Evolutionary conservation across 352 stramenopile species (phyloP).

Genomic region (Elongisporangium undulatum): DNA sequence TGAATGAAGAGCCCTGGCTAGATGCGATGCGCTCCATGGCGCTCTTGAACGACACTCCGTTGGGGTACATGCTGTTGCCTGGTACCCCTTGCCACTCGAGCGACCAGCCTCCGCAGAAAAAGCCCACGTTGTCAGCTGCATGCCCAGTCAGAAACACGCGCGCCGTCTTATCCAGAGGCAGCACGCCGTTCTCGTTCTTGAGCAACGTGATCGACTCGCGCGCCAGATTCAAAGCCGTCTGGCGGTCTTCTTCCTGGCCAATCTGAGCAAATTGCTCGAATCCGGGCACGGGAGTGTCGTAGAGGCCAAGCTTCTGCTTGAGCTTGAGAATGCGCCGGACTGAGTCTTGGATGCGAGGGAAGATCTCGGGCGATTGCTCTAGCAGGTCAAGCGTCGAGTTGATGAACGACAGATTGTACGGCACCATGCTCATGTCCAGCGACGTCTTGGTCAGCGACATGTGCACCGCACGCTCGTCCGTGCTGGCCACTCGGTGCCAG

Average conservation of each 20-base stretch:
- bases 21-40: constrained; percentile 32
- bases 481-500: constrained; percentile 51
- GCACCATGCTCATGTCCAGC: constrained; percentile 92
- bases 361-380: constrained; percentile 22
- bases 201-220: constrained; percentile 83
- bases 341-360: constrained; percentile 51
- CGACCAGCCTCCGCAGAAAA: constrained; percentile 79
- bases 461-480: constrained; percentile 50
- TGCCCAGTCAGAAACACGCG: constrained; percentile 68
- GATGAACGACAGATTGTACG: constrained; percentile 44
- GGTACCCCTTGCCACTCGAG: constrained; percentile 85
- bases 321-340: constrained; percentile 60
- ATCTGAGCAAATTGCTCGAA: constrained; percentile 36
- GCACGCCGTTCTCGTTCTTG: constrained; percentile 62
- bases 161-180: constrained; percentile 36
- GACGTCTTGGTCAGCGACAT: constrained; percentile 68
- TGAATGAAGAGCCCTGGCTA: constrained; percentile 14
- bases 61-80: constrained; percentile 52
- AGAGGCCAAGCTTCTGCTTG: constrained; percentile 71
- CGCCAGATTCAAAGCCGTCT: constrained; percentile 57
- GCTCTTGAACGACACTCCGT: constrained; percentile 58
- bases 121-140: constrained; percentile 58
- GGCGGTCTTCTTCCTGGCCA: constrained; percentile 41
- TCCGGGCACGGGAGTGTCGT: constrained; percentile 56
- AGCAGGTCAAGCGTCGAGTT: constrained; percentile 36